Evolutionary conservation across 176 grass and related monocot genomes (phyloP).

Genomic region (Musa troglodytarum): DNA sequence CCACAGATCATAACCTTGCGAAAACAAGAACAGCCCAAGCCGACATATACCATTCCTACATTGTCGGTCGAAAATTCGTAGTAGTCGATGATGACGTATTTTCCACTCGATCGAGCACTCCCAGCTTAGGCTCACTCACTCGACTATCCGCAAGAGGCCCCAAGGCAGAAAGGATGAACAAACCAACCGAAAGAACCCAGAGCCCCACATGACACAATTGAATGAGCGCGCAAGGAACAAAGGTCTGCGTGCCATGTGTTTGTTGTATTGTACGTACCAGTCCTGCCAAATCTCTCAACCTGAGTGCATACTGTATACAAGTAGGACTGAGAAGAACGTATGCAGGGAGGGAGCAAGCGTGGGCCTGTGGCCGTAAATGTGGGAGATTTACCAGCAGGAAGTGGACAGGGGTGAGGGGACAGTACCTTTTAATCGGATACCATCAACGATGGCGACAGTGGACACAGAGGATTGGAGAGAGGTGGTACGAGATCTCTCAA

Average conservation of each 20-base stretch:
- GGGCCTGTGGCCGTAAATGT: conserved; percentile 24
- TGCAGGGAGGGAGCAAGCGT: background rate
- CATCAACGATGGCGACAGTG: background rate
- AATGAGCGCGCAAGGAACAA: background rate
- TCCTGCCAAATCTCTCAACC: conserved; percentile 28
- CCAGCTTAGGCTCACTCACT: background rate
- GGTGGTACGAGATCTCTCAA: conserved; percentile 14
- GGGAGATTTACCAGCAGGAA: conserved; percentile 18
- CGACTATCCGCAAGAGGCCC: conserved; percentile 4
- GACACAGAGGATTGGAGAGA: conserved; percentile 7
- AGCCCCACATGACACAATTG: conserved; percentile 16
- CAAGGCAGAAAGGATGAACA: conserved; percentile 14
- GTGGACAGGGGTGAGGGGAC: conserved; percentile 12
- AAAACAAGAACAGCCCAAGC: background rate
- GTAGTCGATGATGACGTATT: conserved; percentile 1
- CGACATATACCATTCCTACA: conserved; percentile 2
- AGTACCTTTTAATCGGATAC: conserved; percentile 14
- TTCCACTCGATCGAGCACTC: conserved; percentile 13
- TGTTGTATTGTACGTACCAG: conserved; percentile 14
- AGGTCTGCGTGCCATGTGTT: conserved; percentile 13
- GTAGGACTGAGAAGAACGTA: conserved; percentile 2
- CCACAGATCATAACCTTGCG: background rate
- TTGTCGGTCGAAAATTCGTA: background rate
- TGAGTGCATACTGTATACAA: background rate
- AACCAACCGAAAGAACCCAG: background rate